These are phyloP conservation scores for Pneumocystis murina DNA, from an alignment of 1,139 yeast genomes.

Conservation along the genomic window DNA sequence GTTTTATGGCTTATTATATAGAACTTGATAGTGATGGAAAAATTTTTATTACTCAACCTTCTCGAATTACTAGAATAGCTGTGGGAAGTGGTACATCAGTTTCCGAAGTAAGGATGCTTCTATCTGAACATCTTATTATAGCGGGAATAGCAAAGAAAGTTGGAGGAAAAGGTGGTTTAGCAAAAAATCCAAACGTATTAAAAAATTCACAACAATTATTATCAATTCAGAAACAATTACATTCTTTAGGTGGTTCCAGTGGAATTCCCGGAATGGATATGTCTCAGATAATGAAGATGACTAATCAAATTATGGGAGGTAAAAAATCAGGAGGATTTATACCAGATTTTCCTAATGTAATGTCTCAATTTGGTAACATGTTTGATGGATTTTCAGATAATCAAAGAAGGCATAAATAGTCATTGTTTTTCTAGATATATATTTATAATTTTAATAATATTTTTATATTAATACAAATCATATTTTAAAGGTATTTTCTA, in stretches of 20 bases:
- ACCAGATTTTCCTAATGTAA: constrained; percentile 38
- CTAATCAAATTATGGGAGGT: constrained; percentile 24
- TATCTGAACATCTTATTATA: constrained; percentile 89
- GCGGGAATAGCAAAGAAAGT: constrained; percentile 75
- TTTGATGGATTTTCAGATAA: neutral
- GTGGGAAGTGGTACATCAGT: constrained; percentile 92
- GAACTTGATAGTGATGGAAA: constrained; percentile 87
- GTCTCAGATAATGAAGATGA: constrained; percentile 24
- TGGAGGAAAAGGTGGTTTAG: constrained; percentile 37
- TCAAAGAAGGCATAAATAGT: neutral
- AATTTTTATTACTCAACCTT: constrained; percentile 65
- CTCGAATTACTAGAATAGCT: constrained; percentile 78
- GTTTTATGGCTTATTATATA: constrained; percentile 2
- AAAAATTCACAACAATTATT: constrained; percentile 12
- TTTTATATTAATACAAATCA: neutral
- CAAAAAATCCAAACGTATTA: constrained; percentile 22
- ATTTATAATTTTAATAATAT: neutral
- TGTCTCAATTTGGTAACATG: constrained; percentile 16
- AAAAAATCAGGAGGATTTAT: constrained; percentile 26
- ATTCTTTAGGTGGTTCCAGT: constrained; percentile 20
- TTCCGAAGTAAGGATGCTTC: constrained; percentile 82
- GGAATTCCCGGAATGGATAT: constrained; percentile 25
- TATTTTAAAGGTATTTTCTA: neutral
- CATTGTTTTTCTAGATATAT: neutral
- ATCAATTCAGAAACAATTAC: constrained; percentile 9